Evolutionary conservation across 1,139 yeast species (phyloP), one percentile per base, ranked within the genome.

Genomic region (Nakaseomyces glabratus): DNA sequence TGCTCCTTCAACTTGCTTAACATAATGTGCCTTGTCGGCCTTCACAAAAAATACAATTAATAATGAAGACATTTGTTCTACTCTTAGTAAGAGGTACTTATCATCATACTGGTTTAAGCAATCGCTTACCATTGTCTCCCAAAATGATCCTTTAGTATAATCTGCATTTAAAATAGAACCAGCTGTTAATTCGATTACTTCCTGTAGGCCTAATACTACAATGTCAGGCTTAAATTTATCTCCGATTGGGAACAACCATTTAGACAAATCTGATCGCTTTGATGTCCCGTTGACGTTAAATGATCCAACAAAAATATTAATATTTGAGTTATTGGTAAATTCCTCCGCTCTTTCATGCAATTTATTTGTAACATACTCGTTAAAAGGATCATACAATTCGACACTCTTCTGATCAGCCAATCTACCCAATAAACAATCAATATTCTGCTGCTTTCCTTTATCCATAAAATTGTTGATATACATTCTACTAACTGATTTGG

Each of bases 391-490:
- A 52, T 76, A 86, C 18, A 93, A 69, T 30, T 68, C 62, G 1
- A 90, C 97, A 1, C 80, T 71, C 4, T 51, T 49, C 39, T 88
- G 90, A 34, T 76, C 74, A 33, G 79, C 80, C 9, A 80, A 68
- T 42, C 86, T 72, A 1, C 99, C 99, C 23, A 93, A 65, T 28
- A 93, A 60, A 11, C 81, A 65, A 55, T 93, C 99, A 52, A 90
- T 86, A 1, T 86, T 81, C 15, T 76, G 72, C 55, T 93, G 99
- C 43, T 88, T 82, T 28, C 78, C 80, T 47, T 82, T 84, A 61
- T 93, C 98, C 44, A 86, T 86, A 61, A 93, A 93, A 42, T 93
- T 88, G 60, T 90, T 90, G 54, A 90, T 90, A 56, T 93, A 93
- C 74, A 90, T 77, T 59, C 99, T 71, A 26, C 94, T 80, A 4